Percentiles rank a stretch among this genome's conserved stretches.
phyloP scores from a whole-genome alignment of 176 grass and related monocot genomes.

The Phragmites australis region DNA sequence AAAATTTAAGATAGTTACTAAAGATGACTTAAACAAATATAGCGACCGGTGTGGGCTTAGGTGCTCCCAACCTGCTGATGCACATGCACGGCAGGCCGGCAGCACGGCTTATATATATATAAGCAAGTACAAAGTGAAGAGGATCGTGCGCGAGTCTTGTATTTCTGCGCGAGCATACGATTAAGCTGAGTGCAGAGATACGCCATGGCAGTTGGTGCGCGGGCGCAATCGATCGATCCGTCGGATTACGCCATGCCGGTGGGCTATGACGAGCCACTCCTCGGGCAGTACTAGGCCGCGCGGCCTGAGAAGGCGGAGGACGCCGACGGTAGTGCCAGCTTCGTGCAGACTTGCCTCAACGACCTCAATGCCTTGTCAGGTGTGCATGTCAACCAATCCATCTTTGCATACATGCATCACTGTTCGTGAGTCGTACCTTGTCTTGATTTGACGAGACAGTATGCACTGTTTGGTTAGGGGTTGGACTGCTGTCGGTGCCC shows the following conservation, averaged over 20 bases:
- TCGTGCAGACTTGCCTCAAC: slow-evolving; percentile 57
- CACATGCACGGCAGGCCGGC: too few relatives aligned
- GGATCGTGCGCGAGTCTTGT: background rate
- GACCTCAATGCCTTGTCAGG: slow-evolving; percentile 58
- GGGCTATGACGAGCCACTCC: slow-evolving; percentile 26
- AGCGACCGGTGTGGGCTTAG: too few relatives aligned
- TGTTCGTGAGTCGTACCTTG: background rate
- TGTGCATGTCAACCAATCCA: too few relatives aligned
- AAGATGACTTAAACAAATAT: too few relatives aligned
- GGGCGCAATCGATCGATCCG: background rate
- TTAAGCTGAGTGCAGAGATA: background rate
- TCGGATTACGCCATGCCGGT: background rate
- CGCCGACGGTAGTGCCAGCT: slow-evolving; percentile 21
- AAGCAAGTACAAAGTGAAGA: too few relatives aligned
- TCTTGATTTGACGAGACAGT: background rate
- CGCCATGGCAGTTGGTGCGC: background rate
- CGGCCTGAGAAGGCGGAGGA: background rate
- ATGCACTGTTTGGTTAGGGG: slow-evolving; percentile 31
- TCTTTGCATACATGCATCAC: too few relatives aligned
- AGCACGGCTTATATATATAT: too few relatives aligned
- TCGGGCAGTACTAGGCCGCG: background rate
- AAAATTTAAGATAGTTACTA: too few relatives aligned
- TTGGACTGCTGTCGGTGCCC: slow-evolving; percentile 61
- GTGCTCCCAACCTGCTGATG: too few relatives aligned
- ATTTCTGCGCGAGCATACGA: background rate